A percentile compares a stretch with the other conserved stretches of the same genome.
phyloP scores from a whole-genome alignment of 106 monocot genomes.

The Dioscorea zingiberensis region DNA sequence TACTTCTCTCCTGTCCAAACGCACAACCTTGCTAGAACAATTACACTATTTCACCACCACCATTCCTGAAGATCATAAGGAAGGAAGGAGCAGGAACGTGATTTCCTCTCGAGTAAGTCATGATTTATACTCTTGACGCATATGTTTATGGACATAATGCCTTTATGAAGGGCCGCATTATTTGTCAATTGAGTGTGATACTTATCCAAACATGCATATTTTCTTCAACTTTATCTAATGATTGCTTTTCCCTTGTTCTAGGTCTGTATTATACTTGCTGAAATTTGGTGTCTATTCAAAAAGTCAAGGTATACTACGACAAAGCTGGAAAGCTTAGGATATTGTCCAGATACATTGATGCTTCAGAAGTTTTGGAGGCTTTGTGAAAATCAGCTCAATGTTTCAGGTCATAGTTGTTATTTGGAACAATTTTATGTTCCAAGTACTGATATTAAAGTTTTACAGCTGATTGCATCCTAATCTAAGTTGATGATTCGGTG shows the following conservation, averaged over 20 bases:
- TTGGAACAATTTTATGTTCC: too few species aligned
- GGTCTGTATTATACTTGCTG: slow-evolving; percentile 83
- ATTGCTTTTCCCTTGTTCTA: slow-evolving; percentile 7
- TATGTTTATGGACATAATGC: too few species aligned
- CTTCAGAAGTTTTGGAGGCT: slow-evolving; percentile 84
- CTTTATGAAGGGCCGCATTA: too few species aligned
- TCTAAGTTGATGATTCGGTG: too few species aligned
- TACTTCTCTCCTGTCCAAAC: slow-evolving; percentile 38
- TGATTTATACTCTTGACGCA: background rate
- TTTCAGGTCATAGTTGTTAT: slow-evolving; percentile 49
- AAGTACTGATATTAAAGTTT: too few species aligned
- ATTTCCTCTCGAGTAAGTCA: slow-evolving; percentile 71
- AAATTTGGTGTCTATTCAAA: slow-evolving; percentile 87
- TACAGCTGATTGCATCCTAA: too few species aligned
- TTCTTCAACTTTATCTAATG: too few species aligned
- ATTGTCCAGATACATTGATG: slow-evolving; percentile 38
- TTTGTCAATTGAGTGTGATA: too few species aligned
- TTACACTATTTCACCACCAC: slow-evolving; percentile 42
- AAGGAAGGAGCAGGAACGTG: slow-evolving; percentile 42
- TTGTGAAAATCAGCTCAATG: slow-evolving; percentile 61
- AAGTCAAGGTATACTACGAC: slow-evolving; percentile 60
- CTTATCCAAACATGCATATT: too few species aligned
- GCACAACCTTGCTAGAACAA: slow-evolving; percentile 56
- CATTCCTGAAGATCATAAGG: slow-evolving; percentile 34
- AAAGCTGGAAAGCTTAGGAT: slow-evolving; percentile 70